These are phyloP conservation scores for Leccinum sublutescens DNA, from an alignment of 768 basidiomycete genomes.

Conservation along the genomic window DNA sequence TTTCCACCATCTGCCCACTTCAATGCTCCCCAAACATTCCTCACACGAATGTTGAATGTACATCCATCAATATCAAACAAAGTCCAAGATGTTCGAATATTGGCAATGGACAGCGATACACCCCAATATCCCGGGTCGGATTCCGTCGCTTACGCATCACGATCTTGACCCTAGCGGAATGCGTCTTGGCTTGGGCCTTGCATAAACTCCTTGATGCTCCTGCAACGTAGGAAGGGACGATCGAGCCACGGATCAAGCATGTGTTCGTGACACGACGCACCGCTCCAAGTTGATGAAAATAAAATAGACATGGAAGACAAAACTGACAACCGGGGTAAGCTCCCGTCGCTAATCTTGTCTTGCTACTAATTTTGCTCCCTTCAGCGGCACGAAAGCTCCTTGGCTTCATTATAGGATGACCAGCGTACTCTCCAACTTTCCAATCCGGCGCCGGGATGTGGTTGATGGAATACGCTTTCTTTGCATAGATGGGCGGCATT, in stretches of 20 bases:
- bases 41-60: no score
- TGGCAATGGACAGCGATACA: not conserved
- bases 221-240: not conserved
- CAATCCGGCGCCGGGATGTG: not conserved
- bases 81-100: not conserved
- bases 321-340: not conserved
- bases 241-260: not conserved
- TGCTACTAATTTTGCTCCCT: not conserved
- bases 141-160: not conserved
- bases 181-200: not conserved
- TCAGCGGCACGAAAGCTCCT: not conserved
- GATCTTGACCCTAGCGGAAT: not conserved
- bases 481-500: not conserved
- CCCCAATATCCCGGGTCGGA: not conserved
- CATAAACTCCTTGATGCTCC: not conserved
- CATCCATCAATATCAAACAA: no score
- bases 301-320: not conserved
- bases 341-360: not conserved
- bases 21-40: no score
- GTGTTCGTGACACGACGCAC: not conserved
- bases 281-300: not conserved
- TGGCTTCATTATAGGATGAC: not conserved
- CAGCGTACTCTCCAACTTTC: not conserved
- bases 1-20: no score
- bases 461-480: not conserved